These are phyloP conservation scores for Sordariomycetes sp. DNA, from an alignment of 2,329 filamentous ascomycete species.

Conservation along the genomic window DNA sequence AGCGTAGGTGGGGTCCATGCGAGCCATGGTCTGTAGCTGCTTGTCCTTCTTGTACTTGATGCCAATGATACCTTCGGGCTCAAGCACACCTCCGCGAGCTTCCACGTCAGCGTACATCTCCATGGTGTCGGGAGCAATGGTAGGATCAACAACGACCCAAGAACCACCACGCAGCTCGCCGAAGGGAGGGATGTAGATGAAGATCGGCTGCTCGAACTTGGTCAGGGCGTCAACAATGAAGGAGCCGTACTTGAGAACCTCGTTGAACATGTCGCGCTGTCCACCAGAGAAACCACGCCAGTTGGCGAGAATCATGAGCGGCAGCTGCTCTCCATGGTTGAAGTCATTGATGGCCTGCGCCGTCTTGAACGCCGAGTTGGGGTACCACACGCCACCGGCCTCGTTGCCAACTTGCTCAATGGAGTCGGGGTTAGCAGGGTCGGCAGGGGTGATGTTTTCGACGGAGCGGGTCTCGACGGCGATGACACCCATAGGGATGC, in stretches of 20 bases:
- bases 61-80: conserved; percentile 95
- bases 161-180: conserved; percentile 97
- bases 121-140: conserved; percentile 94
- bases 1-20: conserved; percentile 76
- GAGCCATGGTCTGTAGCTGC: conserved; percentile 95
- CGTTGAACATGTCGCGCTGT: conserved; percentile 99
- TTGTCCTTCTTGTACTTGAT: conserved; percentile 99
- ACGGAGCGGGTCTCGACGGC: conserved; percentile 91
- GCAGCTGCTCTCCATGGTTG: conserved; percentile 97
- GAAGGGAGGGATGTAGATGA: conserved; percentile 95
- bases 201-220: conserved; percentile 97
- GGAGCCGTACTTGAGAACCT: conserved; percentile 98
- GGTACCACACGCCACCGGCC: conserved; percentile 98
- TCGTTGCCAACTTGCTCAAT: conserved; percentile 93
- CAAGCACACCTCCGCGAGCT: conserved; percentile 89
- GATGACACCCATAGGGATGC: conserved; percentile 97
- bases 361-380: conserved; percentile 99
- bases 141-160: conserved; percentile 98
- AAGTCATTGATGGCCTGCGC: conserved; percentile 98
- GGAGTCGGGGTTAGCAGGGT: conserved; percentile 96
- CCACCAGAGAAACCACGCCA: conserved; percentile 99
- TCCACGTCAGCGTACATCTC: conserved; percentile 99
- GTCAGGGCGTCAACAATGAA: conserved; percentile 98
- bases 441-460: conserved; percentile 93
- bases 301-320: conserved; percentile 98